phyloP scores from a whole-genome alignment of 2,329 filamentous ascomycete genomes.

The Aspergillus vadensis region DNA sequence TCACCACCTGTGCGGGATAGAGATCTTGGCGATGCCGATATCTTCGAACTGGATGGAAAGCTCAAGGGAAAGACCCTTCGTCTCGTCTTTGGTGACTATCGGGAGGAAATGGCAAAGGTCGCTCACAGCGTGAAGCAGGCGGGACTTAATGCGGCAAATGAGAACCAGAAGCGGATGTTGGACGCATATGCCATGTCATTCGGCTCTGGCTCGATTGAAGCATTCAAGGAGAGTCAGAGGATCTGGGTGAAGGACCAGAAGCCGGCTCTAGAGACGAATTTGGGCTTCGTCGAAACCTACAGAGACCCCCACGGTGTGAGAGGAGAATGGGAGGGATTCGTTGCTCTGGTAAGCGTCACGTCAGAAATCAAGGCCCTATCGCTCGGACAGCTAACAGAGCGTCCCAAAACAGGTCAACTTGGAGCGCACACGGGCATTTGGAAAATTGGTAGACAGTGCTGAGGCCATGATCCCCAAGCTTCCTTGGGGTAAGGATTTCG shows the following conservation, averaged over 20 bases:
- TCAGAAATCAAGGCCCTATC: neutral
- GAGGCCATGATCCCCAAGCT: slow-evolving; percentile 83
- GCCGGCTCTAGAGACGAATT: slow-evolving; percentile 76
- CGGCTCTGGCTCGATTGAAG: slow-evolving; percentile 69
- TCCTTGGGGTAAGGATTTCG: slow-evolving; percentile 85
- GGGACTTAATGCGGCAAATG: slow-evolving; percentile 69
- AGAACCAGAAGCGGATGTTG: slow-evolving; percentile 73
- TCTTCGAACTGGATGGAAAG: slow-evolving; percentile 62
- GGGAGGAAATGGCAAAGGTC: slow-evolving; percentile 70
- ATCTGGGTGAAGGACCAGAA: slow-evolving; percentile 83
- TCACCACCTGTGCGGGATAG: slow-evolving; percentile 63
- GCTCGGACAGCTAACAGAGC: neutral
- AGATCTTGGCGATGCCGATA: slow-evolving; percentile 67
- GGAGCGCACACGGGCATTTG: slow-evolving; percentile 86
- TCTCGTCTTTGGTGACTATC: slow-evolving; percentile 74
- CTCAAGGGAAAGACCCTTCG: slow-evolving; percentile 69
- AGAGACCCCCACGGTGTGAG: slow-evolving; percentile 78
- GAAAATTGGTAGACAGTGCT: slow-evolving; percentile 77
- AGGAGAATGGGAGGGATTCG: slow-evolving; percentile 85
- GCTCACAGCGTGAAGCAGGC: slow-evolving; percentile 68
- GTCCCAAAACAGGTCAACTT: slow-evolving; percentile 64
- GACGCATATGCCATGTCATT: slow-evolving; percentile 75
- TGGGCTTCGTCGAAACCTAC: slow-evolving; percentile 86
- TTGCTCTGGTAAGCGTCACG: slow-evolving; percentile 56
- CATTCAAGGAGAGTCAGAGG: slow-evolving; percentile 78